These are phyloP conservation scores for Papiliotrema flavescens DNA, from an alignment of 1,284 basidiomycete genomes.

Conservation along the genomic window DNA sequence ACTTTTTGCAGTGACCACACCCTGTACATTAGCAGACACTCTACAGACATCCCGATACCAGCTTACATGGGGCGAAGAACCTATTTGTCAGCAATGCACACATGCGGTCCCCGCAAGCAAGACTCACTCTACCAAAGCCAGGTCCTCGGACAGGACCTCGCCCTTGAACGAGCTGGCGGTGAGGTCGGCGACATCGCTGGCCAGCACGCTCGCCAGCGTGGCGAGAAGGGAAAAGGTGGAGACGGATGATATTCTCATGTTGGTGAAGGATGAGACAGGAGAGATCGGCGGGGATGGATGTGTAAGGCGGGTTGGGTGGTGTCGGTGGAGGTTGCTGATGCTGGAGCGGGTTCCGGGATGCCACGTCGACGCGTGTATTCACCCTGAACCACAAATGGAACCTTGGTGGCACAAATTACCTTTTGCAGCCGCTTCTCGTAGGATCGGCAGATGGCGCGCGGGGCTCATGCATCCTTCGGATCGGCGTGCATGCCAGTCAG, in stretches of 20 bases:
- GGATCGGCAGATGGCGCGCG: no score
- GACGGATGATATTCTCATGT: constrained; percentile 16
- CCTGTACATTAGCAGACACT: constrained; percentile 12
- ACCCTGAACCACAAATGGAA: no score
- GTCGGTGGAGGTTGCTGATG: no score
- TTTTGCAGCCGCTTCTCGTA: no score
- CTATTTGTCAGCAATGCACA: constrained; percentile 11
- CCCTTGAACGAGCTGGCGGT: constrained; percentile 68
- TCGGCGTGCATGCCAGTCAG: no score
- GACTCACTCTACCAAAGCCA: constrained; percentile 82
- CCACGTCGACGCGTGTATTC: no score
- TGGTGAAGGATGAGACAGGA: neutral
- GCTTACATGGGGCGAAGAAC: constrained; percentile 49
- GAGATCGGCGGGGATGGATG: neutral
- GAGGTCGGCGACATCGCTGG: constrained; percentile 71
- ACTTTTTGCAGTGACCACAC: constrained; percentile 52
- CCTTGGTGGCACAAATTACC: no score
- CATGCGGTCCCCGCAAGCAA: neutral
- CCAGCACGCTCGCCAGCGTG: constrained; percentile 23
- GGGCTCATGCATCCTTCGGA: no score
- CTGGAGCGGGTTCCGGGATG: no score
- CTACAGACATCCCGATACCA: no score
- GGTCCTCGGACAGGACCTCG: constrained; percentile 63
- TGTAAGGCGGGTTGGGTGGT: no score
- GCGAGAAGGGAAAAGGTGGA: constrained; percentile 28